Base-by-base conservation (phyloP, 1,139 yeast genomes). In the Suhomyces bolitotheri region DNA sequence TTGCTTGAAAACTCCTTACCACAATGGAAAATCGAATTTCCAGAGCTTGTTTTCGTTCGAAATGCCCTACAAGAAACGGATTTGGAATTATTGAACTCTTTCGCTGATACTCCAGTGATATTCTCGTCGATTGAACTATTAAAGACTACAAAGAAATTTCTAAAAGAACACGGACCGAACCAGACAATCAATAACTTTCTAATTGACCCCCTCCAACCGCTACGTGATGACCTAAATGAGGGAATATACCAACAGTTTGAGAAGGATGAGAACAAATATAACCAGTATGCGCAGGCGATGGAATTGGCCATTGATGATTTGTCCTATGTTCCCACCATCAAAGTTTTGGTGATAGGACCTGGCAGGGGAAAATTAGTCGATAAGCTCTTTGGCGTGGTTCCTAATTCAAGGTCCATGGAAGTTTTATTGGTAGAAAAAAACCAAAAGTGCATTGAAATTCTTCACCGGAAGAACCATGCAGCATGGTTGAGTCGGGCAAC, bases 281-380 rank as follows among this genome's bases (percentile, higher is more conserved):
- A 70, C 5, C 72, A 71, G 43, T 89, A 89, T 53, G 80, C 73
- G 31, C 56, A 64, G 24, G 96, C 97, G 1, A 76, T 87, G 3
- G 64, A 61, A 22, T 58, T 68, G 34, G 92, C 95, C 0, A 44
- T 85, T 7, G 40, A 43, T 1, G 69, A 63, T 35, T 42, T 62
- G 16, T 15, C 10, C 7, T 15, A 6, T 3, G 11, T 14, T 5
- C 17, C 15, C 11, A 14, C 16, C 1, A 20, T 56, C 3, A 39
- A 41, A 1, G 60, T 87, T 4, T 70, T 87, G 6, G 72, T 89
- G 1, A 80, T 83, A 4, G 97, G 97, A 0, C 95, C 96, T 0
- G 97, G 97, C 0, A 62, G 87, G 34, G 97, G 97, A 0, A 89
- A 92, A 1, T 59, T 88, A 24, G 79, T 87, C 2, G 81, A 81